Conservation (phyloP, 495 filamentous ascomycete genomes). For the Penicillium lividum region DNA sequence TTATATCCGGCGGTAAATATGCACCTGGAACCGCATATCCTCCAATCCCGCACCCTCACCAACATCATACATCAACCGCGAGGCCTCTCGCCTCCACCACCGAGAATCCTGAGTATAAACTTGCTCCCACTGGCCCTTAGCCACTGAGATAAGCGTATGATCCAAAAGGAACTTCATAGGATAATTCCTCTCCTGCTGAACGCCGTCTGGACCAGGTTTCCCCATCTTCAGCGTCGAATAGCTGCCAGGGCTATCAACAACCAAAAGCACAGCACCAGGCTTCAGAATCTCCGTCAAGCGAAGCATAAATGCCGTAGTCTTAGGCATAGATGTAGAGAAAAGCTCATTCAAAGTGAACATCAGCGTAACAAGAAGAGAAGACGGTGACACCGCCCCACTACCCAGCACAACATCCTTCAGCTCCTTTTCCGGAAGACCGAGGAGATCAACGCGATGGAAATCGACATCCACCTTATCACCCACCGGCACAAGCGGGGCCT, state of each 20-base stretch:
- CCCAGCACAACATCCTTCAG: conserved; percentile 42
- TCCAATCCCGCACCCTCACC: conserved; percentile 62
- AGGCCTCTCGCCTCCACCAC: conserved; percentile 76
- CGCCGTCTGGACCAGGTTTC: conserved; percentile 29
- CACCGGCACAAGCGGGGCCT: conserved; percentile 53
- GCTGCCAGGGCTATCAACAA: conserved; percentile 89
- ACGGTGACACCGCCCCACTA: conserved; percentile 8
- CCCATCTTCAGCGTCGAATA: conserved; percentile 79
- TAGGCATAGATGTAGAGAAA: conserved; percentile 70
- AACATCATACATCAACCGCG: conserved; percentile 75
- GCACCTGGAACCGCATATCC: conserved; percentile 92
- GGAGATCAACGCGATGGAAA: conserved; percentile 65
- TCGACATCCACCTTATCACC: conserved; percentile 37
- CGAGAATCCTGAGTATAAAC: conserved; percentile 69
- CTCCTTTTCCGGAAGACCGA: conserved; percentile 46
- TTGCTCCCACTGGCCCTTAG: conserved; percentile 65
- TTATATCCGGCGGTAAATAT: conserved; percentile 62
- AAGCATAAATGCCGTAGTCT: conserved; percentile 74
- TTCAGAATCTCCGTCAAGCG: conserved; percentile 56
- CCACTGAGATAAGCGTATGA: conserved; percentile 65
- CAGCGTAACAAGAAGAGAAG: conserved; percentile 66
- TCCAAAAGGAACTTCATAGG: conserved; percentile 94
- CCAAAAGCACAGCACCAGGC: conserved; percentile 67
- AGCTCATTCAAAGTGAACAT: conserved; percentile 98
- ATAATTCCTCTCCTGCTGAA: conserved; percentile 64